Evolutionary conservation across 2,329 filamentous ascomycete species (phyloP), one percentile per base, ranked within the genome.

Genomic region (Penicillium sp.): DNA sequence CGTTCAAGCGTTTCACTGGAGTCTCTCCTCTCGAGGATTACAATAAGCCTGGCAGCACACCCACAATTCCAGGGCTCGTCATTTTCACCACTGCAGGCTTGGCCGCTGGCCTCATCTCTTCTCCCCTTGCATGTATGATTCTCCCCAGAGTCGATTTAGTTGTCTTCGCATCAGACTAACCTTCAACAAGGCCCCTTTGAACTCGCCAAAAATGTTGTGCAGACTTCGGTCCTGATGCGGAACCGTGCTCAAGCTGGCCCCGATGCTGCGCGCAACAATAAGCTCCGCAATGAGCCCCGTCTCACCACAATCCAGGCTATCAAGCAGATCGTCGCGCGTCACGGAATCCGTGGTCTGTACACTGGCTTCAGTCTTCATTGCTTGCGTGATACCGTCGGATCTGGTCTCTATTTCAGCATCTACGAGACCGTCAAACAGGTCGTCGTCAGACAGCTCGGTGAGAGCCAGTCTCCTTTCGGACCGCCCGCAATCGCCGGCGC

Each of bases 381-480:
- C 4, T 42, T 73, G 52, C 70, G 74, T 37, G 74, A 76, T 43
- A 73, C 71, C 3, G 63, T 75, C 44, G 74, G 74, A 12, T 72
- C 72, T 7, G 74, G 70, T 6, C 57, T 76, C 39, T 76, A 76
- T 49, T 76, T 76, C 51, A 66, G 71, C 15, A 66, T 76, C 40
- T 76, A 76, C 41, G 74, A 76, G 54, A 74, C 72, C 2, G 69
- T 72, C 13, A 76, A 76, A 58, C 73, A 76, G 54, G 54, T 73
- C 5, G 66, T 73, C 12, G 68, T 70, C n/a, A 73, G 68, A 27
- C 69, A 73, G 52, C 64, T 73, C 40, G 72, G 72, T 1, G 65
- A 67, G n/a, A 65, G 71, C 44, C 71, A 70, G 42, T 71, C 68
- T 33, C 70, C 71, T 1, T 70, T 74, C 23, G 72, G 72, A 12